Conservation (phyloP, 306 rosid species). For the Oemleria cerasiformis region DNA sequence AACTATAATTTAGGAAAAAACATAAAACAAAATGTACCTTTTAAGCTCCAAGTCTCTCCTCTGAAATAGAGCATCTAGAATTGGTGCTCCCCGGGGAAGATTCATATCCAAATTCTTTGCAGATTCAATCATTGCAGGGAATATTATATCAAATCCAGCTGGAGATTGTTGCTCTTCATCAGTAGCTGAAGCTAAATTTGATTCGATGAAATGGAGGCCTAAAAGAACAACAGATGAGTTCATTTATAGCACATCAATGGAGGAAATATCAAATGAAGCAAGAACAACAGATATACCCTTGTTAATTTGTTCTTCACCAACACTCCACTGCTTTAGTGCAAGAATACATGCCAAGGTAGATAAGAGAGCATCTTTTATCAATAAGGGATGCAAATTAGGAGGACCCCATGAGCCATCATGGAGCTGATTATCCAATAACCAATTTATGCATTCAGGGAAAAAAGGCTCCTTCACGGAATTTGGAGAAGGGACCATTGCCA, state of each 20-base stretch:
- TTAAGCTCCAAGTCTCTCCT: conserved; percentile 56
- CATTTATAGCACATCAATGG: conserved; percentile 11
- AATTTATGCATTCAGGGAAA: conserved; percentile 70
- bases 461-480: conserved; percentile 45
- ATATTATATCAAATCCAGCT: conserved; percentile 66
- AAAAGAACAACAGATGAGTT: conserved; percentile 27
- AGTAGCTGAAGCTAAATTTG: conserved; percentile 54
- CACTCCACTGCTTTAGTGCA: conserved; percentile 66
- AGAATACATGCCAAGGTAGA: conserved; percentile 69
- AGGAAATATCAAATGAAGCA: conserved; percentile 6
- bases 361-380: conserved; percentile 62
- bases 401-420: conserved; percentile 84
- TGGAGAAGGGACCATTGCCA: conserved; percentile 79
- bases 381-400: conserved; percentile 37
- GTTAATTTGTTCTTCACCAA: conserved; percentile 58
- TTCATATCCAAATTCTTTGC: conserved; percentile 54
- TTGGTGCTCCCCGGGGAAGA: conserved; percentile 39
- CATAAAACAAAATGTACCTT: conserved; percentile 34
- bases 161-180: conserved; percentile 66
- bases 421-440: conserved; percentile 74
- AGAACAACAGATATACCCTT: conserved; percentile 40
- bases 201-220: conserved; percentile 71
- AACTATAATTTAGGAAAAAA: not conserved
- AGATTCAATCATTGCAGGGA: conserved; percentile 59
- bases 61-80: conserved; percentile 44